Conservation (phyloP, 257 asterid genomes). For the Scutellaria baicalensis region DNA sequence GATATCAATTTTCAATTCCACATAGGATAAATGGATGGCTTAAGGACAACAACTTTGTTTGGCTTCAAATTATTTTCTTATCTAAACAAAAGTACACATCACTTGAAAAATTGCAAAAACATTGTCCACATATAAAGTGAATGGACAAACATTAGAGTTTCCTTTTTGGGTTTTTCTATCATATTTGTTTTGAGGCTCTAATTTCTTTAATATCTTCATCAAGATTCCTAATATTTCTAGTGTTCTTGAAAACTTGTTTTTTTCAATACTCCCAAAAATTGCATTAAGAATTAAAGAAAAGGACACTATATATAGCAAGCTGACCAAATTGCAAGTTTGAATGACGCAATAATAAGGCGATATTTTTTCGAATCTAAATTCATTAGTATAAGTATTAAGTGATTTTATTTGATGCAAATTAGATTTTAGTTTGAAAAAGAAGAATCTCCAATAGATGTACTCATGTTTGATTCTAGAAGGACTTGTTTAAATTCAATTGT, state of each 20-base stretch:
- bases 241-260: background rate
- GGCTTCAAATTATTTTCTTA: conserved; percentile 15
- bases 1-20: background rate
- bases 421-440: no score
- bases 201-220: conserved; percentile 7
- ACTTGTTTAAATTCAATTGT: no score
- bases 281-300: conserved; percentile 3
- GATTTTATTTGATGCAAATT: no score
- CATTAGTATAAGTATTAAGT: no score
- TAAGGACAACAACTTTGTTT: background rate
- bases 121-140: conserved; percentile 16
- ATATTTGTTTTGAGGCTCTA: background rate
- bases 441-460: no score
- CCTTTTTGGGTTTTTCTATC: background rate
- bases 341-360: background rate
- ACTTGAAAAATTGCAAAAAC: background rate
- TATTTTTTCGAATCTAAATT: no score
- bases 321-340: background rate
- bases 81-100: background rate
- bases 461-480: no score
- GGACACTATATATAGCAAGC: background rate
- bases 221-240: background rate
- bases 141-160: background rate
- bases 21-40: background rate
- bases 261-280: conserved; percentile 7